Conservation (phyloP, 176 grass and related monocot species). For the Saccharum spontaneum region DNA sequence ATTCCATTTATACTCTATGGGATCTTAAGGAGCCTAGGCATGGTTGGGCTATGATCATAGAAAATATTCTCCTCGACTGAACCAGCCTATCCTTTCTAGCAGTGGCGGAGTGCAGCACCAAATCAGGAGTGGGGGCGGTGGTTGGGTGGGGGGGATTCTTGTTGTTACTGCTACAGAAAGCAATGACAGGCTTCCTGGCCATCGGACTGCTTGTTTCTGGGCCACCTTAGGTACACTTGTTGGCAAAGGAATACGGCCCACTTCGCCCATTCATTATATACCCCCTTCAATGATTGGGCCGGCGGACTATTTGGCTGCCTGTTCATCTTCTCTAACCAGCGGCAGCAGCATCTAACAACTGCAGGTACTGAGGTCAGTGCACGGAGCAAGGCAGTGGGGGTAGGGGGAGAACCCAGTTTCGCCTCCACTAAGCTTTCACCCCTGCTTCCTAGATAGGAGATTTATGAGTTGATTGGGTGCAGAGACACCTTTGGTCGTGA, state of each 20-base stretch:
- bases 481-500: not conserved
- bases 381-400: not conserved
- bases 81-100: not conserved
- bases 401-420: not conserved
- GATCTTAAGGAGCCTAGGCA: not conserved
- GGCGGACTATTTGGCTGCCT: not conserved
- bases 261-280: not conserved
- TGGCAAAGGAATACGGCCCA: not conserved
- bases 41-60: not conserved
- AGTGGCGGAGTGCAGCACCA: not conserved
- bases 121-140: not conserved
- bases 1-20: not conserved
- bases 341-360: not conserved
- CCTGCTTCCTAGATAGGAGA: not conserved
- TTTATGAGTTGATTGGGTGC: not conserved
- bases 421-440: not conserved
- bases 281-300: not conserved
- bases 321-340: not conserved
- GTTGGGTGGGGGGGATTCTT: not conserved
- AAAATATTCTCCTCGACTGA: not conserved
- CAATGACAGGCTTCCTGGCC: not conserved
- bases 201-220: not conserved
- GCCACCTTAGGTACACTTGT: not conserved
- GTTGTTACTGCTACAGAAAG: not conserved
- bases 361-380: not conserved